A percentile compares a stretch with the other conserved stretches of the same genome.
phyloP scores from a whole-genome alignment of 2,329 filamentous ascomycete genomes.

The Cordyceps cateniannulata region DNA sequence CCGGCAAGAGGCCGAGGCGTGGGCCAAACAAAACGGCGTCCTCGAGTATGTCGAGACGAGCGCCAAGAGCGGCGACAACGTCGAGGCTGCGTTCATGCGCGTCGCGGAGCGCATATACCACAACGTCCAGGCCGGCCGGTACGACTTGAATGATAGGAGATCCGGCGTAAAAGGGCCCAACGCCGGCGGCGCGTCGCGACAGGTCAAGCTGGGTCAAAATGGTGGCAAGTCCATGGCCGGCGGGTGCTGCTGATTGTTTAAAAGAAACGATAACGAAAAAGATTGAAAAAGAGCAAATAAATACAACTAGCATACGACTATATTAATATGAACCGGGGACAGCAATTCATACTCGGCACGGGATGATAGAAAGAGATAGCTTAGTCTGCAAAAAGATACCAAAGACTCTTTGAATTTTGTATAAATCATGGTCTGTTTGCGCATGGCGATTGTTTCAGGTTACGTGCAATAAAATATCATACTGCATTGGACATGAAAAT shows the following conservation, averaged over 20 bases:
- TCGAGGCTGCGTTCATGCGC: conserved; percentile 87
- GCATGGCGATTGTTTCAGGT: not conserved
- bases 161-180: conserved; percentile 79
- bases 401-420: not conserved
- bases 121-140: conserved; percentile 92
- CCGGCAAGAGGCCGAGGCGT: conserved; percentile 76
- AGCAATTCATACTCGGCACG: not conserved
- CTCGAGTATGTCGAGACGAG: conserved; percentile 94
- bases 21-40: conserved; percentile 79
- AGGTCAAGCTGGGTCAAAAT: conserved; percentile 39
- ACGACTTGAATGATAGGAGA: conserved; percentile 87
- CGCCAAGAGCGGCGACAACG: conserved; percentile 90
- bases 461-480: not conserved
- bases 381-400: not conserved
- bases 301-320: not conserved
- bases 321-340: not conserved
- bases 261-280: not conserved
- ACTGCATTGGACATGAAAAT: conserved; percentile 4
- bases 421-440: not conserved
- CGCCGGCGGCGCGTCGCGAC: conserved; percentile 33
- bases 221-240: conserved; percentile 30
- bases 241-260: conserved; percentile 35
- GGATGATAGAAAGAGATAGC: not conserved
- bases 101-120: conserved; percentile 94
- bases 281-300: not conserved